Evolutionary conservation across 2,329 filamentous ascomycete genomes (phyloP).

Genomic region (Pseudogymnoascus sp.): DNA sequence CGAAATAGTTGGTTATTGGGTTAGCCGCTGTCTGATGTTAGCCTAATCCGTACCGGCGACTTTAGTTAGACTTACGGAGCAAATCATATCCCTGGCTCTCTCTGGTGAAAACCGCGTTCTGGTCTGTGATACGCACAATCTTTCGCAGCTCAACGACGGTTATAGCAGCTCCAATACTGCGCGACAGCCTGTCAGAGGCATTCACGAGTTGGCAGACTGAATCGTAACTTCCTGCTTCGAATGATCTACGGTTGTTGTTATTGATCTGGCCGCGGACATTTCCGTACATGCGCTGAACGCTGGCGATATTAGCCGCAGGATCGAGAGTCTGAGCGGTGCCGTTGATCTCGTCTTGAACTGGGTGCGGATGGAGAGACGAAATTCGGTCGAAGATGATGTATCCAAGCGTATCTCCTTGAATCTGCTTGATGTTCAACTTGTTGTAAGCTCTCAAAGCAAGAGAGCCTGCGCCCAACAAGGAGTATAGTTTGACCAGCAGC

Average conservation of each 20-base stretch:
- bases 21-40: not conserved
- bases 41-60: conserved; percentile 12
- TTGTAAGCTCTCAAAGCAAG: conserved; percentile 32
- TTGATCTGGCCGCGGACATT: conserved; percentile 22
- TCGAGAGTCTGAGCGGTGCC: conserved; percentile 17
- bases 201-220: conserved; percentile 28
- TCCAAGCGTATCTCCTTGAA: conserved; percentile 34
- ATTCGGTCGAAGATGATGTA: conserved; percentile 33
- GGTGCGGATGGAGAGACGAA: conserved; percentile 32
- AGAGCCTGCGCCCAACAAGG: conserved; percentile 30
- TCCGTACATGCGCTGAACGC: conserved; percentile 25
- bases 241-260: conserved; percentile 26
- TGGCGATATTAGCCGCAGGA: conserved; percentile 22
- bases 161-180: conserved; percentile 22
- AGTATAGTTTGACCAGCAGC: conserved; percentile 31
- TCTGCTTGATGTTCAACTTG: conserved; percentile 32
- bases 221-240: conserved; percentile 29
- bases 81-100: conserved; percentile 21
- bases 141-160: conserved; percentile 25
- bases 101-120: conserved; percentile 14
- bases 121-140: conserved; percentile 23
- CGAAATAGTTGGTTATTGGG: conserved; percentile 12
- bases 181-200: conserved; percentile 22
- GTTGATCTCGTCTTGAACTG: conserved; percentile 14
- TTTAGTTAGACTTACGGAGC: conserved; percentile 22